Conservation (phyloP, 139 green algal species). For the Coccomyxa sp. region DNA sequence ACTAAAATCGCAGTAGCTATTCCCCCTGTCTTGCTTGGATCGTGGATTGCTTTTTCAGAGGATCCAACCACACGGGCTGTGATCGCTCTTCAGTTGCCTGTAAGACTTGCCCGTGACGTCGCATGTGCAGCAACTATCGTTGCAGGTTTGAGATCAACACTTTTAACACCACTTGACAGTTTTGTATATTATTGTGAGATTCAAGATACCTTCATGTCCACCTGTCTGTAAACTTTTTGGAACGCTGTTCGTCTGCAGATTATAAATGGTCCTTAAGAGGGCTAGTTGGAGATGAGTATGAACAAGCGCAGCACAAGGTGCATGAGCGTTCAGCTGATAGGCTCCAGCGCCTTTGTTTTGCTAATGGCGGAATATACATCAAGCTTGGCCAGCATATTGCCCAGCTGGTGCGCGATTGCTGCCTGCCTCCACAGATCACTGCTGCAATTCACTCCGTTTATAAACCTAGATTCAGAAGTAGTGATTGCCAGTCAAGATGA, state of each 20-base stretch:
- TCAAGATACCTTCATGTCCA: neutral
- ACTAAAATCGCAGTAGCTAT: neutral
- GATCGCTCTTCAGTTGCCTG: neutral
- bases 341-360: constrained; percentile 72
- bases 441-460: no score
- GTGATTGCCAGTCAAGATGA: no score
- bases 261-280: constrained; percentile 48
- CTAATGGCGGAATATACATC: constrained; percentile 71
- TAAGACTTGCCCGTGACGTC: neutral
- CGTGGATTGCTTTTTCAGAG: neutral
- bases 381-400: constrained; percentile 87
- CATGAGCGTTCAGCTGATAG: constrained; percentile 52
- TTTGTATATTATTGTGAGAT: neutral
- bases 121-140: neutral
- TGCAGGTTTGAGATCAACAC: neutral
- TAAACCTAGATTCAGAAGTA: no score
- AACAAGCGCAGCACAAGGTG: constrained; percentile 31
- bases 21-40: neutral
- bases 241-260: constrained; percentile 30
- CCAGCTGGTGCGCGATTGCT: constrained; percentile 61
- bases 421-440: neutral
- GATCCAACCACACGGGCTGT: neutral
- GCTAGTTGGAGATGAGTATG: constrained; percentile 23
- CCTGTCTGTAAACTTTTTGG: neutral
- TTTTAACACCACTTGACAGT: neutral